These are phyloP conservation scores for Volvariella volvacea DNA, from an alignment of 1,284 basidiomycete genomes.

Conservation along the genomic window DNA sequence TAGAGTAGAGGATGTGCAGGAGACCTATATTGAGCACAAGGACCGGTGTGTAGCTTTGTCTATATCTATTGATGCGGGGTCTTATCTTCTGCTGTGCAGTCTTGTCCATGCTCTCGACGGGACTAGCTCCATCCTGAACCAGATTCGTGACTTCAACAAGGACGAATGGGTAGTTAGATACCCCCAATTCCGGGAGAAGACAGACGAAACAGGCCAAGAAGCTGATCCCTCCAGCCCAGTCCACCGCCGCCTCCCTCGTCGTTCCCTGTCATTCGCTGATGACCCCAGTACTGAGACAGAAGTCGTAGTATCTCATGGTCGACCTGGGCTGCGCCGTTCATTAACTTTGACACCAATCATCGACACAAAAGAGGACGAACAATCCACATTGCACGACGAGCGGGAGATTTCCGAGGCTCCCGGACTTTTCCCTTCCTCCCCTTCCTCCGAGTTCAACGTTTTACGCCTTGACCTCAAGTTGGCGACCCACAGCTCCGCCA, in stretches of 20 bases:
- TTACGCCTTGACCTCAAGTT: conserved; percentile 92
- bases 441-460: conserved; percentile 69
- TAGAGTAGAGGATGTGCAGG: conserved; percentile 64
- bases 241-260: conserved; percentile 40
- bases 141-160: conserved; percentile 79
- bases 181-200: conserved; percentile 55
- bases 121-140: conserved; percentile 63
- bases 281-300: conserved; percentile 65
- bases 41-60: conserved; percentile 43
- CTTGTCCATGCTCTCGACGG: conserved; percentile 71
- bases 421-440: conserved; percentile 16
- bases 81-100: conserved; percentile 30
- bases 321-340: conserved; percentile 45
- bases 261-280: conserved; percentile 78
- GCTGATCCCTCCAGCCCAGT: conserved; percentile 15
- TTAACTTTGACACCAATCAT: conserved; percentile 48
- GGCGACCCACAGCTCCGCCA: conserved; percentile 65
- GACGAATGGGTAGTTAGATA: conserved; percentile 87
- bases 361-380: conserved; percentile 33
- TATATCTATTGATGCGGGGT: conserved; percentile 1
- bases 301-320: conserved; percentile 50
- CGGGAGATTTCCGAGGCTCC: conserved; percentile 33
- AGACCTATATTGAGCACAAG: conserved; percentile 65
- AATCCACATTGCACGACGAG: conserved; percentile 16
- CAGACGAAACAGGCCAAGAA: conserved; percentile 14